Base-by-base conservation (phyloP, 2,329 filamentous ascomycete species). In the Metarhizium sp. region DNA sequence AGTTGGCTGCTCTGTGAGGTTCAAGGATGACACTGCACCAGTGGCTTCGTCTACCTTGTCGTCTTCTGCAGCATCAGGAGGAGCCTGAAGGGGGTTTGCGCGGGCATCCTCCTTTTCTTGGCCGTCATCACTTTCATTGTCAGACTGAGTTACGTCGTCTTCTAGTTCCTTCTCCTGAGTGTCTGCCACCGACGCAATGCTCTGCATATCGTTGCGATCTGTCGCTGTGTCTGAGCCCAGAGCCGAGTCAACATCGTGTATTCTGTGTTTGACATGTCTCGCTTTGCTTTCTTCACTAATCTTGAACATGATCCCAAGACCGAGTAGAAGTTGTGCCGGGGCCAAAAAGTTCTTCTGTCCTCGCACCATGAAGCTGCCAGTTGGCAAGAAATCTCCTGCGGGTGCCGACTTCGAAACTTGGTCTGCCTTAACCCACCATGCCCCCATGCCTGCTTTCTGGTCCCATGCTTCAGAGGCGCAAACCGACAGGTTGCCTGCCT, bases 391-490 rank as follows among this genome's bases (percentile, higher is more conserved):
- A 61, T 95, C 92, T 29, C 92, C 92, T 0, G 81, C 84, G 1
- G 85, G 78, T 0, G 87, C 86, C 38, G 84, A 89, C 72, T 97
- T 97, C 10, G 88, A 90, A 0, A 99, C 90, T 68, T 97, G 92
- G 54, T 92, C 86, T 2, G 89, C 87, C 59, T 86, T 85, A 0
- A 95, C 92, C 94, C 94, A 99, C 87, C 90, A 99, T 8, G 92
- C 92, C 18, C 88, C 87, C 88, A 97, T 95, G 16, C 90, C 84
- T 8, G 92, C 92, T 70, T 99, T 99, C 1, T 89, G 92, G 58
- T 97, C 94, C 94, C 94, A 99, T 0, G 92, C 94, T 55, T 78
- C 86, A 1, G 91, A 96, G 8, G 89, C 88, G 59, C 89, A 90
- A 5, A 99, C 88, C 0, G 87, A 85, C 34, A 96, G 73, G 48